A percentile compares a stretch with the other conserved stretches of the same genome.
Conservation (phyloP, 352 stramenopile genomes). For the Pythium biforme region DNA sequence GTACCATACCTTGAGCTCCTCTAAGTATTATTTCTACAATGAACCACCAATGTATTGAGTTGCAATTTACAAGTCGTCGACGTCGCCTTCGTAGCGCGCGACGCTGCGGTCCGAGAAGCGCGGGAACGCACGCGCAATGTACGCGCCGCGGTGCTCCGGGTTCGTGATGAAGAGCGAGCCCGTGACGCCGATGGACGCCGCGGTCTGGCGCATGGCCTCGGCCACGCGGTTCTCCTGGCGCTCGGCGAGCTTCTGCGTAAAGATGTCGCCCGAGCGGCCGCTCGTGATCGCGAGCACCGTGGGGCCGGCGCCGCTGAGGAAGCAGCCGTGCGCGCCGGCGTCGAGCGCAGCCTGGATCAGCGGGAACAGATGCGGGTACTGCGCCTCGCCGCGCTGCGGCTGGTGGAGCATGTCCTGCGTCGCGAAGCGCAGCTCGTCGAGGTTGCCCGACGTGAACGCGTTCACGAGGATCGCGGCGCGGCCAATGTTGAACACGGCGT, state of each 20-base stretch:
- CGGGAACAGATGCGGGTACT: slow-evolving; percentile 97
- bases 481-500: slow-evolving; percentile 97
- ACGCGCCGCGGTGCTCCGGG: slow-evolving; percentile 93
- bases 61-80: slow-evolving; percentile 60
- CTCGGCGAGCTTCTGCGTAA: slow-evolving; percentile 94
- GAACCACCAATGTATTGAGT: neutral
- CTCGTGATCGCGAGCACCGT: slow-evolving; percentile 98
- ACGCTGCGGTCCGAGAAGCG: slow-evolving; percentile 88
- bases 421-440: slow-evolving; percentile 95
- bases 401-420: slow-evolving; percentile 96
- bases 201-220: slow-evolving; percentile 95
- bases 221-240: slow-evolving; percentile 91
- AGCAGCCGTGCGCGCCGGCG: slow-evolving; percentile 93
- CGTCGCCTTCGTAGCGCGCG: slow-evolving; percentile 81
- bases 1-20: slow-evolving; percentile 6
- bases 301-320: slow-evolving; percentile 96
- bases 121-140: slow-evolving; percentile 94
- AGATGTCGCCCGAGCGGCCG: slow-evolving; percentile 97
- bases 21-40: slow-evolving; percentile 7
- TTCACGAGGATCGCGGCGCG: slow-evolving; percentile 97
- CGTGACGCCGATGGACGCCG: slow-evolving; percentile 88
- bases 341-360: slow-evolving; percentile 96
- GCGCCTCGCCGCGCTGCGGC: slow-evolving; percentile 92
- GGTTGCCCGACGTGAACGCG: slow-evolving; percentile 94
- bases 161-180: slow-evolving; percentile 98